Evolutionary conservation across 2,329 filamentous ascomycete species (phyloP).

Genomic region (Rhytidhysteron rufulum): DNA sequence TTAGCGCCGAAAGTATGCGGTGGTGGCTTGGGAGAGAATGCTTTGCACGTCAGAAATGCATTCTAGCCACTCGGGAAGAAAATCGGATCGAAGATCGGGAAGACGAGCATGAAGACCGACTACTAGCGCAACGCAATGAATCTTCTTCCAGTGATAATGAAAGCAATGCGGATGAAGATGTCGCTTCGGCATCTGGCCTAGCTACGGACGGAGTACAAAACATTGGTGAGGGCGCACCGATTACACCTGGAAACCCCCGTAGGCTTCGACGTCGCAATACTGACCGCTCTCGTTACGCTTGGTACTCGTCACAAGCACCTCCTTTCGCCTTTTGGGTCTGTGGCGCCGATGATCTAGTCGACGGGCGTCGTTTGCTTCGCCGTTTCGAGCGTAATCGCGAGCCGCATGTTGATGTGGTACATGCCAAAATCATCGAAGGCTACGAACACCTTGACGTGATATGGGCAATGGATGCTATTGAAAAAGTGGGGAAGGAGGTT

Average conservation of each 20-base stretch:
- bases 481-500: constrained; percentile 78
- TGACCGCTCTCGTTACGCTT: constrained; percentile 52
- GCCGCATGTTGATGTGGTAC: constrained; percentile 75
- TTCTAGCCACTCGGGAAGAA: constrained; percentile 73
- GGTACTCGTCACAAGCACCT: constrained; percentile 77
- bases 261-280: constrained; percentile 33
- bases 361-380: constrained; percentile 69
- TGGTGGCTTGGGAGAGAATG: constrained; percentile 93
- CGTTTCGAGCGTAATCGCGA: constrained; percentile 75
- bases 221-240: constrained; percentile 4
- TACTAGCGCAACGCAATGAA: constrained; percentile 10
- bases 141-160: constrained; percentile 15
- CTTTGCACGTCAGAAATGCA: constrained; percentile 81
- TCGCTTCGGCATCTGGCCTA: background rate
- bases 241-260: background rate
- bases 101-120: constrained; percentile 33
- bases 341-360: constrained; percentile 78
- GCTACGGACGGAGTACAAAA: background rate
- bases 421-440: constrained; percentile 76
- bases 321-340: constrained; percentile 87
- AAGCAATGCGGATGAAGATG: background rate
- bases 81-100: constrained; percentile 57
- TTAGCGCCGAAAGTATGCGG: constrained; percentile 83
- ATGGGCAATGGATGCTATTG: constrained; percentile 86
- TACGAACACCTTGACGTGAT: constrained; percentile 91